Conservation (phyloP, 495 filamentous ascomycete species). For the Patellaria atrata region DNA sequence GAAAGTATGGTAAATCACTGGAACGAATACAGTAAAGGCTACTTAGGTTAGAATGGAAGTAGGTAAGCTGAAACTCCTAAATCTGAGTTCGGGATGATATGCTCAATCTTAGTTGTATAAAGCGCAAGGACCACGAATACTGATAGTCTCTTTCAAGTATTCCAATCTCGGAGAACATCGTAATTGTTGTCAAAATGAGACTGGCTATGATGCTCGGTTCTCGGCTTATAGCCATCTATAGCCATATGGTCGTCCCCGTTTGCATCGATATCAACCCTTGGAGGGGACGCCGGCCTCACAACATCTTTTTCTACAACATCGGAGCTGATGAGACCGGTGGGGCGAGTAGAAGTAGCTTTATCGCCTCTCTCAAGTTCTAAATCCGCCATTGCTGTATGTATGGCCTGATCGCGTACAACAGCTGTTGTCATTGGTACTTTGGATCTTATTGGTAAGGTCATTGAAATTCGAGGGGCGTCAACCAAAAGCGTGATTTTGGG, state of each 20-base stretch:
- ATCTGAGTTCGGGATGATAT: no score
- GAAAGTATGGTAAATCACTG: no score
- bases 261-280: constrained; percentile 1
- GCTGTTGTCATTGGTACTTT: constrained; percentile 9
- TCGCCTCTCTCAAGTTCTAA: constrained; percentile 43
- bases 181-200: no score
- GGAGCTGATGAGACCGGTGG: constrained; percentile 9
- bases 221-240: constrained; percentile 17
- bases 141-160: no score
- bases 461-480: constrained; percentile 15
- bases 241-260: constrained; percentile 12
- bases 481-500: constrained; percentile 20
- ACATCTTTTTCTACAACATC: constrained; percentile 11
- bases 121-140: no score
- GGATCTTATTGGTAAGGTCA: constrained; percentile 8
- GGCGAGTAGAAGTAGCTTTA: constrained; percentile 10
- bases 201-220: constrained; percentile 2
- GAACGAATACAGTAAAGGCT: no score
- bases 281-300: constrained; percentile 3
- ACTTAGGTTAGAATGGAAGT: no score
- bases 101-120: no score
- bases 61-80: no score
- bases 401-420: constrained; percentile 6
- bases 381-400: constrained; percentile 20
- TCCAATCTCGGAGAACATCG: no score